Conservation (phyloP, 2,329 filamentous ascomycete species). For the Leptodontidium sp. region DNA sequence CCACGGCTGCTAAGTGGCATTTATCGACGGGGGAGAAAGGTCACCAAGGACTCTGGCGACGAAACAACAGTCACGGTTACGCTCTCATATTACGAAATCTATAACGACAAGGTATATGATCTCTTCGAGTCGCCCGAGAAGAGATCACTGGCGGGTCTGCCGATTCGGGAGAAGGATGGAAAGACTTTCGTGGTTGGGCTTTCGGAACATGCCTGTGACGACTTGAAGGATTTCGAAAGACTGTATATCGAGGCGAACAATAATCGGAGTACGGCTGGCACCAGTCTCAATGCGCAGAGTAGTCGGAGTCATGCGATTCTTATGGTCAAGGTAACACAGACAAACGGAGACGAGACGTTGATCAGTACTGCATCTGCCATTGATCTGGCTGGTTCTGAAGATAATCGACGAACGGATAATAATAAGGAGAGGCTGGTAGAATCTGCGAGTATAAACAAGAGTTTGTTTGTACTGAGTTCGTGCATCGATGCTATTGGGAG, state of each 20-base stretch:
- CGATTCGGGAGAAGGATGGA: conserved; percentile 84
- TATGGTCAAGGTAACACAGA: conserved; percentile 86
- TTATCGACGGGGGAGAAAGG: conserved; percentile 85
- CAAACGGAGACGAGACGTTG: conserved; percentile 69
- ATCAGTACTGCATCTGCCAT: conserved; percentile 92
- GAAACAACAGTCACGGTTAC: conserved; percentile 76
- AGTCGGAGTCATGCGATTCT: conserved; percentile 91
- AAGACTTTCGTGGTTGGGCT: conserved; percentile 89
- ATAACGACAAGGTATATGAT: conserved; percentile 95
- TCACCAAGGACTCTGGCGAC: conserved; percentile 78
- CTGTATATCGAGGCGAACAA: conserved; percentile 92
- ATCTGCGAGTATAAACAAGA: conserved; percentile 97
- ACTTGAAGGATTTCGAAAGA: conserved; percentile 87
- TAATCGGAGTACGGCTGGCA: conserved; percentile 88
- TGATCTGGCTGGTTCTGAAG: conserved; percentile 93
- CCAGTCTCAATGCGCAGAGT: conserved; percentile 91
- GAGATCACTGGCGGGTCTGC: conserved; percentile 76
- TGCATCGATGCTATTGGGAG: conserved; percentile 93
- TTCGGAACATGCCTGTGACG: conserved; percentile 82
- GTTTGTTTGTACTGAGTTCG: conserved; percentile 90
- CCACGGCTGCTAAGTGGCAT: conserved; percentile 85
- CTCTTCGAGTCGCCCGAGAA: conserved; percentile 89
- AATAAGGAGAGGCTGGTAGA: conserved; percentile 92
- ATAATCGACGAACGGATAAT: conserved; percentile 94
- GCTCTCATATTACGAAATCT: conserved; percentile 95